These are phyloP conservation scores for Malassezia pachydermatis DNA, from an alignment of 1,284 basidiomycete species.

Conservation along the genomic window DNA sequence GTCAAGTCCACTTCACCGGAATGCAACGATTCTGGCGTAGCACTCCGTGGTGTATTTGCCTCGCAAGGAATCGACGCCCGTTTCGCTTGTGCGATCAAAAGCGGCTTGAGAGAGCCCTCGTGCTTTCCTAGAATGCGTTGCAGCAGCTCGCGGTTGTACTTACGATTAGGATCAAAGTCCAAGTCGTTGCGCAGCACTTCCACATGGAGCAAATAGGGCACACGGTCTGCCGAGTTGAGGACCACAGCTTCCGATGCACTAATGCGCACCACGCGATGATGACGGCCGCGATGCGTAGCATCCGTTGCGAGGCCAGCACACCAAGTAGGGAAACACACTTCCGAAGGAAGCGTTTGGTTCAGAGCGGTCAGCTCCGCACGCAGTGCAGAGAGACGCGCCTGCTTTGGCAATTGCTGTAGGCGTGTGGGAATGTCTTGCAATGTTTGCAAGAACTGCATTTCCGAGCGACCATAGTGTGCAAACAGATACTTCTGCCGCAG, in stretches of 20 bases:
- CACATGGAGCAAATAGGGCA: slow-evolving; percentile 83
- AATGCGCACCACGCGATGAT: slow-evolving; percentile 92
- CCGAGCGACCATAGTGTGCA: slow-evolving; percentile 64
- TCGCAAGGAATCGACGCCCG: not conserved
- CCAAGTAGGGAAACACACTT: slow-evolving; percentile 97
- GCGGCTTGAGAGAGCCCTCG: not conserved
- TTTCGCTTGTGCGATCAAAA: not conserved
- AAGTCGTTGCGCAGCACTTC: slow-evolving; percentile 85
- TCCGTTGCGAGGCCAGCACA: slow-evolving; percentile 52
- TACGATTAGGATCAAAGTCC: slow-evolving; percentile 76
- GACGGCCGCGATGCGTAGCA: slow-evolving; percentile 46
- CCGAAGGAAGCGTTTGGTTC: slow-evolving; percentile 77
- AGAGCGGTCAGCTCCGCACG: slow-evolving; percentile 88
- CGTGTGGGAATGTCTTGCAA: slow-evolving; percentile 89
- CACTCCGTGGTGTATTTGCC: not conserved
- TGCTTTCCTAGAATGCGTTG: slow-evolving; percentile 61
- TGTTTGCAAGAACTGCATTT: slow-evolving; percentile 79
- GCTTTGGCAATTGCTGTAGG: slow-evolving; percentile 80
- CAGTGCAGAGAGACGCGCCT: slow-evolving; percentile 84
- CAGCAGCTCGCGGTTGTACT: slow-evolving; percentile 69
- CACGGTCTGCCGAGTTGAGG: slow-evolving; percentile 91
- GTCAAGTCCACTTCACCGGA: slow-evolving; percentile 42
- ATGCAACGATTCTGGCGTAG: not conserved
- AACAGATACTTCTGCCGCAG: slow-evolving; percentile 36
- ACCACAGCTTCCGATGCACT: slow-evolving; percentile 96